These are phyloP conservation scores for Pholiota conissans DNA, from an alignment of 768 basidiomycete species.

Conservation along the genomic window DNA sequence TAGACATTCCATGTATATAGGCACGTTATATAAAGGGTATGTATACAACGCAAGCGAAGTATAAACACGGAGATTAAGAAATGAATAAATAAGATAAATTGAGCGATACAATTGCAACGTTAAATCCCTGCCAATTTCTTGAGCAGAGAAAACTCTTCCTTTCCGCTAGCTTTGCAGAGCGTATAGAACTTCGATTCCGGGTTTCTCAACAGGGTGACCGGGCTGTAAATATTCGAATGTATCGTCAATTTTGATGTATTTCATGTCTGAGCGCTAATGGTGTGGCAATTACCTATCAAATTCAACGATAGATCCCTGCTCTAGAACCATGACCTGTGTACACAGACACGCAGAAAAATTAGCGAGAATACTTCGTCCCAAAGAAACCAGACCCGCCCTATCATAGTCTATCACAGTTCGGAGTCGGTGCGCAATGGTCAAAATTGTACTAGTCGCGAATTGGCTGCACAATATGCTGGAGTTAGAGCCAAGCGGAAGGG, in stretches of 20 bases:
- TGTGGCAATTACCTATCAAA: conserved; percentile 66
- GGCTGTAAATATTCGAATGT: background rate
- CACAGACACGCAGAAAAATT: too few species aligned
- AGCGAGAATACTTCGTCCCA: too few species aligned
- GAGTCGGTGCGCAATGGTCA: conserved; percentile 81
- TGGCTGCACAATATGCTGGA: conserved; percentile 39
- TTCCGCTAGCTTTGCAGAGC: background rate
- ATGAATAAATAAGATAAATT: too few species aligned
- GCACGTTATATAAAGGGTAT: background rate
- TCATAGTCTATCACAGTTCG: conserved; percentile 85
- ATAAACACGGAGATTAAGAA: too few species aligned
- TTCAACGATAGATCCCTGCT: conserved; percentile 74
- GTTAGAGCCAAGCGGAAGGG: background rate
- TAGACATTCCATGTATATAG: too few species aligned
- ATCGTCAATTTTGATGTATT: too few species aligned
- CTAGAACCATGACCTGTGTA: conserved; percentile 71
- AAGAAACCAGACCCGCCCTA: conserved; percentile 65
- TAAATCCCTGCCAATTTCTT: background rate
- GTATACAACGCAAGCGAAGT: too few species aligned
- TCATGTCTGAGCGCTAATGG: too few species aligned
- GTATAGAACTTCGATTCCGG: background rate
- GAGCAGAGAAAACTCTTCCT: background rate
- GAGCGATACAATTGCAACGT: too few species aligned
- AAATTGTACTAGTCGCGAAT: conserved; percentile 78
- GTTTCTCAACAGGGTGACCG: background rate